phyloP scores from a whole-genome alignment of 1,284 basidiomycete genomes.

The Tilletia walkeri region DNA sequence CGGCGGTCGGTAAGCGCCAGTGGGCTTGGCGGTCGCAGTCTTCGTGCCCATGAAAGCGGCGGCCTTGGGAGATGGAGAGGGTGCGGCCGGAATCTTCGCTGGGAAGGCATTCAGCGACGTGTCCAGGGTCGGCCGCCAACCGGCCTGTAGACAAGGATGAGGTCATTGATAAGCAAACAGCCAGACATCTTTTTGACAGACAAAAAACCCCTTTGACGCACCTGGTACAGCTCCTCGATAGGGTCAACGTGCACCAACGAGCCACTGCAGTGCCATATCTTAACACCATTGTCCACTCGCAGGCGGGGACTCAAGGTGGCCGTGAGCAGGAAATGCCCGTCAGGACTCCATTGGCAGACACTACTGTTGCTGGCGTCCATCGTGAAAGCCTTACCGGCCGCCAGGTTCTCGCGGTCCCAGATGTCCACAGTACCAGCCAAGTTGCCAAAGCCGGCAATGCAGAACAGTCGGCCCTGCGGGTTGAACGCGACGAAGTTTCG shows the following conservation, averaged over 20 bases:
- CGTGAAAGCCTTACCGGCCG: slow-evolving; percentile 68
- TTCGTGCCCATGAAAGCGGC: slow-evolving; percentile 55
- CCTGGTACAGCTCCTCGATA: slow-evolving; percentile 81
- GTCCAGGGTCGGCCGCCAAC: slow-evolving; percentile 75
- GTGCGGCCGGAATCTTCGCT: slow-evolving; percentile 70
- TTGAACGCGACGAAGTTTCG: slow-evolving; percentile 93
- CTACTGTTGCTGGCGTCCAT: slow-evolving; percentile 92
- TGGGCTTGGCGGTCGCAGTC: slow-evolving; percentile 53
- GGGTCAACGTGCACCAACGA: slow-evolving; percentile 75
- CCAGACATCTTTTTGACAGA: not conserved
- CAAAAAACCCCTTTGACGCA: not conserved
- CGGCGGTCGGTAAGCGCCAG: slow-evolving; percentile 55
- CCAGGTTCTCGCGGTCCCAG: slow-evolving; percentile 79
- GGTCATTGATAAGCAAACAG: not conserved
- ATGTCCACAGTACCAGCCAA: slow-evolving; percentile 89
- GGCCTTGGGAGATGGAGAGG: slow-evolving; percentile 68
- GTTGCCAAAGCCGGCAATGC: slow-evolving; percentile 93
- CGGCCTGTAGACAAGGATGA: slow-evolving; percentile 56
- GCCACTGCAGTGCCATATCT: slow-evolving; percentile 90
- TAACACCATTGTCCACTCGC: slow-evolving; percentile 94
- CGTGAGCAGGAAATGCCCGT: slow-evolving; percentile 87
- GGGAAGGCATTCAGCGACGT: slow-evolving; percentile 73
- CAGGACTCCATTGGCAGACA: slow-evolving; percentile 91
- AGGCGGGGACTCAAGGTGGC: slow-evolving; percentile 89
- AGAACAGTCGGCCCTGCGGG: slow-evolving; percentile 83